Conservation (phyloP, 306 rosid species). For the Crotalaria pallida region DNA sequence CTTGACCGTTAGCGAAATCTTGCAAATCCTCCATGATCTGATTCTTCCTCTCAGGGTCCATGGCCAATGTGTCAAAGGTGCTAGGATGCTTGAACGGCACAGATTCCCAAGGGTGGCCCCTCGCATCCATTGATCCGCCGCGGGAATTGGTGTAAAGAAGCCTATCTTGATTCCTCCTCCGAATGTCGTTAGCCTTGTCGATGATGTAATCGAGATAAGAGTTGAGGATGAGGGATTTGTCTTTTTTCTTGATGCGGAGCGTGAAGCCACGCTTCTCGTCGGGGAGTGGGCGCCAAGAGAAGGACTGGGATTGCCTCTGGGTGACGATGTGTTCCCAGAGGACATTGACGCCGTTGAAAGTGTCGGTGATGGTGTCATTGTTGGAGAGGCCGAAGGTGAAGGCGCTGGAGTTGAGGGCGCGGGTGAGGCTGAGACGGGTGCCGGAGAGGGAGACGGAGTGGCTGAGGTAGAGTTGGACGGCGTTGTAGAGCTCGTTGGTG, state of each 20-base stretch:
- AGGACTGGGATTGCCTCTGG: constrained; percentile 67
- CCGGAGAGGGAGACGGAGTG: constrained; percentile 66
- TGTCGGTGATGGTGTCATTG: constrained; percentile 78
- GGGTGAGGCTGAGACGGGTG: constrained; percentile 70
- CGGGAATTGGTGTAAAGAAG: constrained; percentile 76
- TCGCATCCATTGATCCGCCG: constrained; percentile 80
- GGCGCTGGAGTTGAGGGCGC: constrained; percentile 78
- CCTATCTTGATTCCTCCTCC: constrained; percentile 80
- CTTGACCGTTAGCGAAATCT: constrained; percentile 76
- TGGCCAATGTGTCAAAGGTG: constrained; percentile 85
- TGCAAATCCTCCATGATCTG: constrained; percentile 72
- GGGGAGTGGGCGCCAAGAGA: constrained; percentile 86
- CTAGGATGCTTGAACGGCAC: constrained; percentile 95
- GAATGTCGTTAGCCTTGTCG: constrained; percentile 76
- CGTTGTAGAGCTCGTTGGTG: constrained; percentile 99
- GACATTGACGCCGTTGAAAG: constrained; percentile 60
- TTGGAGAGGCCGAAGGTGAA: constrained; percentile 83
- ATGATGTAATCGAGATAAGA: constrained; percentile 72
- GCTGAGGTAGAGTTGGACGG: constrained; percentile 85
- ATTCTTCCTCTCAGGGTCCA: constrained; percentile 66
- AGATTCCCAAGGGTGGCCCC: constrained; percentile 99
- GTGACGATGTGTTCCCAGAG: constrained; percentile 92
- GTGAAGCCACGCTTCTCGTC: constrained; percentile 93
- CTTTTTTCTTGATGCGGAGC: constrained; percentile 60
- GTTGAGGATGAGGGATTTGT: constrained; percentile 48